phyloP scores from a whole-genome alignment of 106 monocot genomes.

The Iris macrosiphon region DNA sequence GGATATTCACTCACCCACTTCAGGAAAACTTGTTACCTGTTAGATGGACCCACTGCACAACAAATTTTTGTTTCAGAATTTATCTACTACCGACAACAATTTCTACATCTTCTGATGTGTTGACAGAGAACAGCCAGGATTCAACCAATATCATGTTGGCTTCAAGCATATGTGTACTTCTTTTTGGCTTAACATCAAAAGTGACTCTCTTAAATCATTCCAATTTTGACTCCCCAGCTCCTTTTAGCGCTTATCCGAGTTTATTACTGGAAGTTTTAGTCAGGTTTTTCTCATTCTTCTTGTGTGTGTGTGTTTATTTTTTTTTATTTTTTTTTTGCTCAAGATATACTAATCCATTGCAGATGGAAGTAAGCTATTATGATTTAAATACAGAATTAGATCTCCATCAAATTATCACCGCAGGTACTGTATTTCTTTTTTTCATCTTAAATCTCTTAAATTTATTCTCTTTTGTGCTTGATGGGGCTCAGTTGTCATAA shows the following conservation, averaged over 20 bases:
- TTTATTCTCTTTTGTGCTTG: background rate
- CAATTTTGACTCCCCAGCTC: conserved; percentile 25
- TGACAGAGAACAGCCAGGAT: conserved; percentile 41
- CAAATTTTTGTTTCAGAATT: no score
- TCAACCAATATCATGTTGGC: conserved; percentile 45
- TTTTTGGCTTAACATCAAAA: conserved; percentile 74
- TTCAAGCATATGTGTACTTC: conserved; percentile 56
- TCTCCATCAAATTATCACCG: conserved; percentile 41
- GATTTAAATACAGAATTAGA: conserved; percentile 25
- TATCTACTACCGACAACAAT: no score
- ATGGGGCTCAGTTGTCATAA: no score
- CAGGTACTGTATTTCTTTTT: conserved; percentile 29
- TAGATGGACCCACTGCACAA: no score
- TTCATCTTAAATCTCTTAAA: background rate
- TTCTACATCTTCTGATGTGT: background rate
- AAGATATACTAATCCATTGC: background rate
- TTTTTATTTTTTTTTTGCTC: background rate
- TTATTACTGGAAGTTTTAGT: conserved; percentile 55
- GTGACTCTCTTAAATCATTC: conserved; percentile 39
- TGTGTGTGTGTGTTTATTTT: no score
- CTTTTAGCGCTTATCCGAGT: conserved; percentile 36
- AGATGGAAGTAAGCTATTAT: conserved; percentile 24
- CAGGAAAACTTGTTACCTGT: no score
- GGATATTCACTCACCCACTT: no score
- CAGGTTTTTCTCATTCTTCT: conserved; percentile 40